Conservation (phyloP, 129 eudicot genomes). For the Flaveria ramosissima region DNA sequence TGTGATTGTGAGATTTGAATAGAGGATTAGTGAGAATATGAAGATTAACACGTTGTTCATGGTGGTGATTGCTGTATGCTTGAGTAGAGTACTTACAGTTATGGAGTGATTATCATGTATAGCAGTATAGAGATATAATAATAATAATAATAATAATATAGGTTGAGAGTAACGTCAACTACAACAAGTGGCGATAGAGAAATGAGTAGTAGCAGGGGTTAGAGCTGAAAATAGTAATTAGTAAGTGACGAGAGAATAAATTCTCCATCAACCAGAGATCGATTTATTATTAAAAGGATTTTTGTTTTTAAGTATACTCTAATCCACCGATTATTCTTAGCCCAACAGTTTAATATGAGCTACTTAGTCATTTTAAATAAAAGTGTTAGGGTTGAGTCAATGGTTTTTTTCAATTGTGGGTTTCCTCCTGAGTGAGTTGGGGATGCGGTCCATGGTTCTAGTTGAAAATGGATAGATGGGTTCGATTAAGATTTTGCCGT, state of each 20-base stretch:
- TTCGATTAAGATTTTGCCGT: too few relatives aligned
- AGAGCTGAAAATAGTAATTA: slow-evolving; percentile 27
- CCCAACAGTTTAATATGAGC: too few relatives aligned
- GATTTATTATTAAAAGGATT: too few relatives aligned
- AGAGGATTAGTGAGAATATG: slow-evolving; percentile 8
- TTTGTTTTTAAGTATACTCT: too few relatives aligned
- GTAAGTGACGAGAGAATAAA: background rate
- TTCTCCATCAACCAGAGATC: too few relatives aligned
- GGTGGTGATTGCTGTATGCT: background rate
- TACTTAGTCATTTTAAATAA: too few relatives aligned
- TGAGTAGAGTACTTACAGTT: slow-evolving; percentile 14
- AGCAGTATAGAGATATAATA: background rate
- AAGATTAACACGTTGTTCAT: slow-evolving; percentile 19
- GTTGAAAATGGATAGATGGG: too few relatives aligned
- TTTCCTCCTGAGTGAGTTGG: too few relatives aligned
- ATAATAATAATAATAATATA: background rate
- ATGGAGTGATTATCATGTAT: slow-evolving; percentile 6
- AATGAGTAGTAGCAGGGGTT: slow-evolving; percentile 10
- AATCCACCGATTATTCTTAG: too few relatives aligned
- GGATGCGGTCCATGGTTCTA: too few relatives aligned
- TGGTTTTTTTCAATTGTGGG: too few relatives aligned
- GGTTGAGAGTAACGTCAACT: slow-evolving; percentile 27
- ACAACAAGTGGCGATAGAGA: slow-evolving; percentile 23
- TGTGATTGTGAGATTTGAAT: slow-evolving; percentile 11
- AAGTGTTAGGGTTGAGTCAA: too few relatives aligned